Evolutionary conservation across 2,329 filamentous ascomycete species (phyloP), one percentile per base, ranked within the genome.

Genomic region (Conoideocrella luteorostrata): DNA sequence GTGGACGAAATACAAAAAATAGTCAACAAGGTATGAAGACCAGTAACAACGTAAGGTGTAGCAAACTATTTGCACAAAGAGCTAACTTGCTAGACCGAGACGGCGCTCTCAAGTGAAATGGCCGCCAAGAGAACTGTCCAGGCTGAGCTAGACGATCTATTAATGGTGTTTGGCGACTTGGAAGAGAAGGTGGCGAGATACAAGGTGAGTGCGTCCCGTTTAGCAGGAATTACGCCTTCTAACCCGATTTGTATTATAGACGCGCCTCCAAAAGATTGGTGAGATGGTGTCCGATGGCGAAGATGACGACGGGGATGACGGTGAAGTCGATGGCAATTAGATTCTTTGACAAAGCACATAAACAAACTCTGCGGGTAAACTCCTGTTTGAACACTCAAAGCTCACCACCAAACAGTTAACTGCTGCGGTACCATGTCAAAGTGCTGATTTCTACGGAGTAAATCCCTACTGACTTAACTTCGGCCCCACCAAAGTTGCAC

Each of bases 111-210:
- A 4, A 53, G 60, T 18, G 82, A 77, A 49, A 78, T 82, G 52
- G 74, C 79, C 47, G 80, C 84, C 46, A 80, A 77, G 44, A 72
- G 79, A 48, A 66, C 75, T 2, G 74, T 75, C 5, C 86, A 91
- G 58, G 73, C 77, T 3, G 87, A 93, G 61, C 70, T 91, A 36
- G 87, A 93, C 52, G 87, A 93, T 60, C 70, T 91, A 43, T 67
- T 93, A 28, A 85, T 91, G 68, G 82, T 93, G 5, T 88, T 90
- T 62, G 81, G 79, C 12, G 87, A 93, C 57, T 59, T 89, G 15
- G 87, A 93, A 62, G 84, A 88, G 43, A 91, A 90, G 66, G 71
- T 80, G 39, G 73, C 75, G 33, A 80, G 78, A 53, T 88, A 91
- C 58, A 91, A 87, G 74, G 84, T 85, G 65, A 52, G 73, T 47